Percentiles rank a stretch among this genome's conserved stretches.
Conservation (phyloP, 495 filamentous ascomycete species). For the Penicillium coffeae region DNA sequence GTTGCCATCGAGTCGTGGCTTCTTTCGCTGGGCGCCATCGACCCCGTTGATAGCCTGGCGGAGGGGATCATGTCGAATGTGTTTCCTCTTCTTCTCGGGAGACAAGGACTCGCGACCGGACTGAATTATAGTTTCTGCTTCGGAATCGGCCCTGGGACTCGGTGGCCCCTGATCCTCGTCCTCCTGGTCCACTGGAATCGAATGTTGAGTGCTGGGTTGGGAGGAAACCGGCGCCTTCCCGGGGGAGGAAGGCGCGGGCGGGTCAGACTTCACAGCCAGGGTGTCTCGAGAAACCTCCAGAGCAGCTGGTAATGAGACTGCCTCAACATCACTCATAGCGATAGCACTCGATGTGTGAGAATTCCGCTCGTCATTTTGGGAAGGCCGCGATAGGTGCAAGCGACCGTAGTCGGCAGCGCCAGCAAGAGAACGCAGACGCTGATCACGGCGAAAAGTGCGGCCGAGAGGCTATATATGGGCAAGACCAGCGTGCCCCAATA, state of each 20-base stretch:
- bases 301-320: conserved; percentile 43
- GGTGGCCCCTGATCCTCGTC: conserved; percentile 31
- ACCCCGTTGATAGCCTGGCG: conserved; percentile 24
- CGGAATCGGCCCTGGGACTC: conserved; percentile 59
- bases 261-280: conserved; percentile 33
- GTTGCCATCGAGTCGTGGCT: conserved; percentile 29
- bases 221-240: conserved; percentile 16
- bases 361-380: conserved; percentile 50
- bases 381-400: conserved; percentile 34
- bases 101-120: conserved; percentile 68
- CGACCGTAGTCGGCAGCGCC: conserved; percentile 36
- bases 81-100: conserved; percentile 63
- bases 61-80: conserved; percentile 60
- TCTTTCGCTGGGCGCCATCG: conserved; percentile 53
- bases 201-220: conserved; percentile 19
- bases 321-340: conserved; percentile 52
- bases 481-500: conserved; percentile 4
- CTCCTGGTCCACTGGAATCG: conserved; percentile 23
- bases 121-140: conserved; percentile 77
- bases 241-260: conserved; percentile 19
- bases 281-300: conserved; percentile 38
- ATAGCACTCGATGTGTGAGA: conserved; percentile 41
- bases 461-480: conserved; percentile 13
- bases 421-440: conserved; percentile 38
- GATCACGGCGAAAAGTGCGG: conserved; percentile 23